Evolutionary conservation across 495 filamentous ascomycete species (phyloP).

Genomic region (Aspergillus campestris): DNA sequence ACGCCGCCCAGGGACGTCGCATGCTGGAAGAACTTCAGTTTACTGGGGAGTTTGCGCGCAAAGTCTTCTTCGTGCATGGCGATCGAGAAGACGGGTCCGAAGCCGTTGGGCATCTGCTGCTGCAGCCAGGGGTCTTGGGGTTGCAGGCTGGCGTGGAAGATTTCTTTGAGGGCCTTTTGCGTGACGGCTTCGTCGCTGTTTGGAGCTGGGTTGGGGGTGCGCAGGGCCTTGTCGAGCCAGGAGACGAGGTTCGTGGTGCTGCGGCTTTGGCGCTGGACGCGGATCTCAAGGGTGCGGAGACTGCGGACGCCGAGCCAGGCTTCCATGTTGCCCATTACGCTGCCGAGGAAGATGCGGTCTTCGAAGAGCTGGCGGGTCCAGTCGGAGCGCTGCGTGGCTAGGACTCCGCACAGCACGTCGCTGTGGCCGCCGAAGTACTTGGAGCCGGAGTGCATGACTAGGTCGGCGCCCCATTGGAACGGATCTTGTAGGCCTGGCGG

Average conservation of each 20-base stretch:
- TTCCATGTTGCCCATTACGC: constrained; percentile 84
- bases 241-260: constrained; percentile 59
- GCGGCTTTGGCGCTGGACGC: constrained; percentile 64
- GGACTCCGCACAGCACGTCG: constrained; percentile 80
- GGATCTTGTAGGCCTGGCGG: constrained; percentile 88
- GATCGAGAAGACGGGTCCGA: constrained; percentile 80
- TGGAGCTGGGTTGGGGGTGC: constrained; percentile 16
- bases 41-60: constrained; percentile 65
- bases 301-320: constrained; percentile 85
- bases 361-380: constrained; percentile 48
- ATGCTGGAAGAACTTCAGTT: constrained; percentile 80
- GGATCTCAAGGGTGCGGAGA: constrained; percentile 75
- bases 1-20: constrained; percentile 90
- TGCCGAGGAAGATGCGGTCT: constrained; percentile 69
- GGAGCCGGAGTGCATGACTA: constrained; percentile 84
- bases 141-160: constrained; percentile 75
- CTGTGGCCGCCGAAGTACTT: constrained; percentile 95
- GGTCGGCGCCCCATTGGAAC: constrained; percentile 68
- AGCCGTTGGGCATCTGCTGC: constrained; percentile 89
- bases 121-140: constrained; percentile 60
- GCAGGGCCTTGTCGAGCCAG: constrained; percentile 54
- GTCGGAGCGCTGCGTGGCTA: constrained; percentile 50
- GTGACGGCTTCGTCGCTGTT: constrained; percentile 37
- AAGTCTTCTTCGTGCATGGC: constrained; percentile 48
- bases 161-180: constrained; percentile 43